Evolutionary conservation across 345 rosid genomes (phyloP), one percentile per base, ranked within the genome.

Genomic region (Hibiscus trionum): DNA sequence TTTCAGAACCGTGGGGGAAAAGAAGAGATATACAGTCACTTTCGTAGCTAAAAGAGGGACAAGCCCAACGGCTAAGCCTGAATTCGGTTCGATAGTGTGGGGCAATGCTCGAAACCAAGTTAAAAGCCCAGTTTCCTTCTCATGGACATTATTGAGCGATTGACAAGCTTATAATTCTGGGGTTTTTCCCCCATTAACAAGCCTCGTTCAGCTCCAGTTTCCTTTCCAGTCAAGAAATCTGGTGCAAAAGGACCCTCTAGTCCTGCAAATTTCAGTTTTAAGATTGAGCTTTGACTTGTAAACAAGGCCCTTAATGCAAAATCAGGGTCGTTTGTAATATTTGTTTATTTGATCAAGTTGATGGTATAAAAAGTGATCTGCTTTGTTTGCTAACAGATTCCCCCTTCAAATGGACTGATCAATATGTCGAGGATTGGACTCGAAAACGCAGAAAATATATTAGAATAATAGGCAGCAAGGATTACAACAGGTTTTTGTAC

Each of bases 81-180:
- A 81, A 66, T 93, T 76, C 53, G 97, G 98, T 63, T 85, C 94
- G 39, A 84, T 93, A 9, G 77, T 80, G 27, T 93, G 98, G 98
- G 84, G 79, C 76, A 83, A 86, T 73, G 85, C 80, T 14, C 80
- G 78, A 46, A 84, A 84, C 78, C 84, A 86, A 78, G 98, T 93
- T 11, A 84, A 82, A 80, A 91, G 97, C 79, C 98, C 98, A 0
- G 80, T 91, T 66, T 82, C 95, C 3, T 91, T 88, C 67, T 77
- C 88, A 2, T 90, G 98, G 97, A 83, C 89, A 63, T 49, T 81
- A 53, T 39, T 39, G 46, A 19, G 61, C 65, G 62, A 5, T 35
- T 49, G 59, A 15, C 16, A 17, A 17, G 33, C 2, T 17, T 55
- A 4, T 1, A 29, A 11, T 12, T 39, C n/a, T 35, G 47, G 29